Conservation (phyloP, 176 grass and related monocot genomes). For the Triticum monococcum region DNA sequence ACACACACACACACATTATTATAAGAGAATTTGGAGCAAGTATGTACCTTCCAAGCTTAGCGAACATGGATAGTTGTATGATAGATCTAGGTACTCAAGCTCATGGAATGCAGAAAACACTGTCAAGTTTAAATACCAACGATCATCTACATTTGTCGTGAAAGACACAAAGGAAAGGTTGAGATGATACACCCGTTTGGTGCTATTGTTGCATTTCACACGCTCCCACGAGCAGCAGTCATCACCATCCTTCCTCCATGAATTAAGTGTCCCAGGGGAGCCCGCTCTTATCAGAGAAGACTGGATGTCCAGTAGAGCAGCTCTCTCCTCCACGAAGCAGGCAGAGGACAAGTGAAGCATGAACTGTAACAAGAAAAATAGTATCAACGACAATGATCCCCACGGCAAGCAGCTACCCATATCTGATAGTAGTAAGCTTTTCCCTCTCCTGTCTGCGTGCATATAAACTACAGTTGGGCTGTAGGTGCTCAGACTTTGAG, state of each 20-base stretch:
- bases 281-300: background rate
- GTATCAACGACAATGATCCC: background rate
- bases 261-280: background rate
- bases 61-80: fast-evolving
- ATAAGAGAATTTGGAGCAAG: background rate
- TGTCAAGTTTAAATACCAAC: too few species aligned
- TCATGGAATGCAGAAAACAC: background rate
- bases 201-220: too few species aligned
- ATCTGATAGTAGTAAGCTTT: too few species aligned
- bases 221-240: background rate
- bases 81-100: background rate
- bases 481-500: too few species aligned
- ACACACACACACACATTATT: background rate
- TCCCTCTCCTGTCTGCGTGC: too few species aligned
- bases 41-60: background rate
- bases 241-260: background rate
- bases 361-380: background rate
- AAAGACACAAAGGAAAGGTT: fast-evolving
- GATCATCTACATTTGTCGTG: too few species aligned
- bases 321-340: background rate
- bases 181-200: too few species aligned
- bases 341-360: background rate
- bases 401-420: background rate
- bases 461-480: too few species aligned
- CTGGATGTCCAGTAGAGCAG: background rate